Percentiles rank a stretch among this genome's conserved stretches.
phyloP scores from a whole-genome alignment of 2,329 filamentous ascomycete species.

The Aspergillus sp. region DNA sequence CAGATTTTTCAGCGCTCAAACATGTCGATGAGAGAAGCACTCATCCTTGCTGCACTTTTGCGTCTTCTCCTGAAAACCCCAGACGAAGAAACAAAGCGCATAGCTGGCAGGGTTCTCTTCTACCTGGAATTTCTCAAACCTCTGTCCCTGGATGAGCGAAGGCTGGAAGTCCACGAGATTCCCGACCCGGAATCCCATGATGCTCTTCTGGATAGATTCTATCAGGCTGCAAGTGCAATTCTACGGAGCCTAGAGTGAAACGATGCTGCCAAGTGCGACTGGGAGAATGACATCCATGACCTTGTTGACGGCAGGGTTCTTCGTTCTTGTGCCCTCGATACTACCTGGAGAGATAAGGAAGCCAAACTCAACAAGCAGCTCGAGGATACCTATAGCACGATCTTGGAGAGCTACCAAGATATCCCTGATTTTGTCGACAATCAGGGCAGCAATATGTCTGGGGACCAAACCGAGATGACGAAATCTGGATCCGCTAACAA shows the following conservation, averaged over 20 bases:
- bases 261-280: too few relatives aligned
- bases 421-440: neutral
- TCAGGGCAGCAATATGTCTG: neutral
- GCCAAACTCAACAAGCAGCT: neutral
- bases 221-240: neutral
- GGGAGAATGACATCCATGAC: neutral
- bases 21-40: constrained; percentile 1
- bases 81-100: neutral
- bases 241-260: constrained; percentile 3
- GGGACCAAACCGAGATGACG: neutral
- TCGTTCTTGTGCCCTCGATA: neutral
- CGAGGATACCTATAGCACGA: neutral
- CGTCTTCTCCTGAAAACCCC: neutral
- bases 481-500: neutral
- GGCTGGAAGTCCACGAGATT: neutral
- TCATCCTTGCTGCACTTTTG: neutral
- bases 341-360: neutral
- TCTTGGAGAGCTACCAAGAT: neutral
- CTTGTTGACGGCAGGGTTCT: constrained; percentile 2
- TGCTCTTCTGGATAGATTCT: neutral
- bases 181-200: neutral
- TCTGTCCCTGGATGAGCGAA: neutral
- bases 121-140: constrained; percentile 1
- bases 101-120: neutral
- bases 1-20: neutral